These are phyloP conservation scores for Lactarius indigo DNA, from an alignment of 768 basidiomycete genomes.

Conservation along the genomic window DNA sequence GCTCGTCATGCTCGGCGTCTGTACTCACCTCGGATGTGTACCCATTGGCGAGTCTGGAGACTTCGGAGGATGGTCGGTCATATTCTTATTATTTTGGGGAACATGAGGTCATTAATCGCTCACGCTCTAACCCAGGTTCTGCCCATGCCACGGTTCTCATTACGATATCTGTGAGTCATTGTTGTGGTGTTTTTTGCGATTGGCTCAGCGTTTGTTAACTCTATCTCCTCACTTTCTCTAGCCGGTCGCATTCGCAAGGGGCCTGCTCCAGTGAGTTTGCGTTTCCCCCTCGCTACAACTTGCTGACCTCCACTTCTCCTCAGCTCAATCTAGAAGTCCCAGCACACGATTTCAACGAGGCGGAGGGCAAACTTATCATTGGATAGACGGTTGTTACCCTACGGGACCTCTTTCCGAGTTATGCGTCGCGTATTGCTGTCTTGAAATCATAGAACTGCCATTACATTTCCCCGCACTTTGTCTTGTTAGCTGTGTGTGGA, in stretches of 20 bases:
- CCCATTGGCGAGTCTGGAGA: constrained; percentile 98
- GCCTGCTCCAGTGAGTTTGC: constrained; percentile 79
- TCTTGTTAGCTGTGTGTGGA: neutral
- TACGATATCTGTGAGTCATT: constrained; percentile 79
- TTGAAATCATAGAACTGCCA: constrained; percentile 16
- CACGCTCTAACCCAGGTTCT: constrained; percentile 58
- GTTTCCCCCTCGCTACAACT: neutral
- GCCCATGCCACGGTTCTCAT: constrained; percentile 98
- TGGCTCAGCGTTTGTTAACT: constrained; percentile 5
- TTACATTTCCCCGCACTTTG: neutral
- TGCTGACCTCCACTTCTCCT: constrained; percentile 20
- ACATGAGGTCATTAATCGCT: neutral
- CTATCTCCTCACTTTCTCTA: constrained; percentile 33
- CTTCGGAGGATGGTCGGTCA: constrained; percentile 91
- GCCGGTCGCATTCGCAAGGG: constrained; percentile 95
- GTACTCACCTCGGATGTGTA: constrained; percentile 98
- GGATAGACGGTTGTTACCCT: constrained; percentile 45
- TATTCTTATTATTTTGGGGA: neutral
- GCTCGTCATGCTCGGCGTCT: constrained; percentile 89
- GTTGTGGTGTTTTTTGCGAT: constrained; percentile 9
- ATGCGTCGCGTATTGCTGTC: neutral
- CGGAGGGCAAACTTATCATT: constrained; percentile 79
- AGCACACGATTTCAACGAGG: constrained; percentile 82
- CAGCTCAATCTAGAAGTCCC: constrained; percentile 95
- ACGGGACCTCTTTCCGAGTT: neutral